Conservation (phyloP, 352 stramenopile species). For the Pythium aristosporum region DNA sequence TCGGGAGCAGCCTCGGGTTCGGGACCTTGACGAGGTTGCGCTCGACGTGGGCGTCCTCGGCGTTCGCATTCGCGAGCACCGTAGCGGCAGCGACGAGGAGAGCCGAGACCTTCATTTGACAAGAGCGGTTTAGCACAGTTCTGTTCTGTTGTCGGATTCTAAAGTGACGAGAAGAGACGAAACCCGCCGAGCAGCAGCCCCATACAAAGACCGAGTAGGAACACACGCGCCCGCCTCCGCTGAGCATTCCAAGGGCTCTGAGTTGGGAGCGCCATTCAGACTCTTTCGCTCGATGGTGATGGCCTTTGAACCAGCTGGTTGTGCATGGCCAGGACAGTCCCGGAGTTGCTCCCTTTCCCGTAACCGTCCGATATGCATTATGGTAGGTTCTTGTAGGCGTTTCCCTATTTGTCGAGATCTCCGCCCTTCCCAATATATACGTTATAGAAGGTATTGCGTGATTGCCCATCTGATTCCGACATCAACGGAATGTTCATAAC, state of each 20-base stretch:
- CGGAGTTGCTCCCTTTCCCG: not conserved
- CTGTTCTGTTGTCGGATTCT: constrained; percentile 9
- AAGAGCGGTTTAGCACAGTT: not conserved
- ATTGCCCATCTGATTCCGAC: constrained; percentile 16
- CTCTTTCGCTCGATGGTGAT: not conserved
- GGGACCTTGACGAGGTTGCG: not conserved
- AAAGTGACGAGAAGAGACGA: constrained; percentile 1
- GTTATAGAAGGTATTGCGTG: constrained; percentile 10
- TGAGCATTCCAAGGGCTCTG: not conserved
- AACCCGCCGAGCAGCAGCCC: not conserved
- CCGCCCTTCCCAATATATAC: not conserved
- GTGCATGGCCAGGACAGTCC: not conserved
- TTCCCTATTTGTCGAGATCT: not conserved
- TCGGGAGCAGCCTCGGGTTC: not conserved
- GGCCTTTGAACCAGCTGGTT: not conserved
- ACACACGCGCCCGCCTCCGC: not conserved
- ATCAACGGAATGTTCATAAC: constrained; percentile 5
- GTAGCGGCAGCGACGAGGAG: constrained; percentile 12
- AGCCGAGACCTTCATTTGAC: constrained; percentile 21
- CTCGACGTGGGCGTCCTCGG: not conserved
- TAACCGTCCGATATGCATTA: not conserved
- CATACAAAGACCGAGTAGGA: not conserved
- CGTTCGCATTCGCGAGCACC: constrained; percentile 5
- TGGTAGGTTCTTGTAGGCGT: not conserved
- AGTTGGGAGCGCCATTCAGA: no score